A percentile compares a stretch with the other conserved stretches of the same genome.
phyloP scores from a whole-genome alignment of 2,329 filamentous ascomycete species.

The Xylaria sp. region DNA sequence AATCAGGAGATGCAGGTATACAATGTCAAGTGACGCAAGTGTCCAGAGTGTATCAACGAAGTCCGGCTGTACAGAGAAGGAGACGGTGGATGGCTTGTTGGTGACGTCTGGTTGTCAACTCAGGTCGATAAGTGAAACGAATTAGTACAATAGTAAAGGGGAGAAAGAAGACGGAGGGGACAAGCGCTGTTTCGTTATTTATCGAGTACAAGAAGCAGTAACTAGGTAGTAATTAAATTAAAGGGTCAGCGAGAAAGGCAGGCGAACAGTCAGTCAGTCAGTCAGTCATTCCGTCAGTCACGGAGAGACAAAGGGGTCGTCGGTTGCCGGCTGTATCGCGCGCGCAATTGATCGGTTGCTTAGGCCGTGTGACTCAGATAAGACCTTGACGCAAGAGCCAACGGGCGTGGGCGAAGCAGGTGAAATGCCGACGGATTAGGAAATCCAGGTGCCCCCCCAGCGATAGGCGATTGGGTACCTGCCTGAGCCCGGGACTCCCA shows the following conservation, averaged over 20 bases:
- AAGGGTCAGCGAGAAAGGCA: conserved; percentile 11
- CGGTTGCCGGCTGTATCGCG: conserved; percentile 16
- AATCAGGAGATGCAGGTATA: conserved; percentile 16
- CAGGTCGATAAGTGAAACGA: not conserved
- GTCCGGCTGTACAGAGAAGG: conserved; percentile 3
- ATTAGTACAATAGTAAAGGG: not conserved
- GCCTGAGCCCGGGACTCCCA: too few relatives aligned
- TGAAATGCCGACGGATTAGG: conserved; percentile 37
- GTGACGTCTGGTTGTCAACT: conserved; percentile 13
- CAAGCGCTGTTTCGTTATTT: conserved; percentile 15
- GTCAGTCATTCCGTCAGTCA: not conserved
- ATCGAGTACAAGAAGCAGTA: conserved; percentile 6
- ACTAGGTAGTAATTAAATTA: not conserved
- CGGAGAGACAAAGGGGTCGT: conserved; percentile 37
- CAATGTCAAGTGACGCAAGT: conserved; percentile 43
- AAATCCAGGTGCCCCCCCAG: conserved; percentile 21
- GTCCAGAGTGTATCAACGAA: not conserved
- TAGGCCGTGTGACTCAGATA: conserved; percentile 49
- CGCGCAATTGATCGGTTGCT: conserved; percentile 25
- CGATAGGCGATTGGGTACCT: not conserved
- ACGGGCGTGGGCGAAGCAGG: conserved; percentile 5
- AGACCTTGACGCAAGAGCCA: conserved; percentile 37
- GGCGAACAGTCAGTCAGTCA: conserved; percentile 24
- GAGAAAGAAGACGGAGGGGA: not conserved
- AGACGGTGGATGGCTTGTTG: conserved; percentile 20